These are phyloP conservation scores for Misopates orontium DNA, from an alignment of 257 asterid genomes.

Conservation along the genomic window DNA sequence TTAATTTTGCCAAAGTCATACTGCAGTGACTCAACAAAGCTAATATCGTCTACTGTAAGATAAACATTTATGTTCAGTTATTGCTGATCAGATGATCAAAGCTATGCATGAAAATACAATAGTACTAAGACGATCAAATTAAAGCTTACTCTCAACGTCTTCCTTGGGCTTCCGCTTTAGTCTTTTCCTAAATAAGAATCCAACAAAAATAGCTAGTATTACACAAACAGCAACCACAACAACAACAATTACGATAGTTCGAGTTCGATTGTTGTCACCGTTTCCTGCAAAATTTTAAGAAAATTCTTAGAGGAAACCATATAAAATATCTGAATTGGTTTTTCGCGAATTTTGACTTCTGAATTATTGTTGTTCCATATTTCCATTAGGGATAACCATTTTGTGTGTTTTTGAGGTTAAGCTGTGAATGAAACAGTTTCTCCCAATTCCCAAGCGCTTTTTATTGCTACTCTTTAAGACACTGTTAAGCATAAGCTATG, in stretches of 20 bases:
- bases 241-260: slow-evolving; percentile 3
- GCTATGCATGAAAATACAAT: neutral
- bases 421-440: too few relatives aligned
- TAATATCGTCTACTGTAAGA: slow-evolving; percentile 17
- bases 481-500: too few relatives aligned
- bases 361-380: too few relatives aligned
- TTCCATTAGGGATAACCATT: too few relatives aligned
- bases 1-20: slow-evolving; percentile 25
- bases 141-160: slow-evolving; percentile 2
- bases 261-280: neutral
- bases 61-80: neutral
- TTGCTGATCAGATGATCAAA: neutral
- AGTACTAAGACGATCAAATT: neutral
- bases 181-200: slow-evolving; percentile 14
- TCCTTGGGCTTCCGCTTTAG: neutral
- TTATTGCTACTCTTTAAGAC: too few relatives aligned
- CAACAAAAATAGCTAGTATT: neutral
- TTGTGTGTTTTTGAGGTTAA: too few relatives aligned
- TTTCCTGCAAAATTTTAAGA: slow-evolving; percentile 20
- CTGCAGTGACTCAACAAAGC: slow-evolving; percentile 19
- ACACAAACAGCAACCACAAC: slow-evolving; percentile 7
- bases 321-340: too few relatives aligned
- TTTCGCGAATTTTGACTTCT: too few relatives aligned
- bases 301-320: too few relatives aligned
- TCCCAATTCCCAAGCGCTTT: too few relatives aligned